Evolutionary conservation across 345 rosid species (phyloP).

Genomic region (Brassica nigra): DNA sequence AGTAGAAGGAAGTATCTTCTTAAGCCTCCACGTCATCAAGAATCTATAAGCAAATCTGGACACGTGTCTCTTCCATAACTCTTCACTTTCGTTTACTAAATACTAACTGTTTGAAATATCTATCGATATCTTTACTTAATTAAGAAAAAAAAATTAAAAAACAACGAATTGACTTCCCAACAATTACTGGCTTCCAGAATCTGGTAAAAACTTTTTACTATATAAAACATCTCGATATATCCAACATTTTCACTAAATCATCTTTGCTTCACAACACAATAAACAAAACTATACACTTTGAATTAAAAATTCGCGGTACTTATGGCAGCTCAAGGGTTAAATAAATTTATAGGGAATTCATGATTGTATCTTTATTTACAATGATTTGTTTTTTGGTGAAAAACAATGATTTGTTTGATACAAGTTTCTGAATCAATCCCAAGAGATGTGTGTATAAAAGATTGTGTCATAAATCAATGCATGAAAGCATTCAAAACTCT

Average conservation of each 20-base stretch:
- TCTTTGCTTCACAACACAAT: background rate
- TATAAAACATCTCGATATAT: background rate
- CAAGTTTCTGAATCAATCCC: background rate
- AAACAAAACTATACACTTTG: background rate
- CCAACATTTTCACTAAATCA: background rate
- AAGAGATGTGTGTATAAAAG: background rate
- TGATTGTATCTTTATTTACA: too few relatives aligned
- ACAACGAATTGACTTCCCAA: background rate
- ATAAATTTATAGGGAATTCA: background rate
- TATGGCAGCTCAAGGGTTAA: background rate
- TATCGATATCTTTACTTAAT: background rate
- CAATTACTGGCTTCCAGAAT: background rate
- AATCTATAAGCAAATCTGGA: too few relatives aligned
- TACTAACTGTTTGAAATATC: background rate
- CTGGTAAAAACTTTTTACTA: background rate
- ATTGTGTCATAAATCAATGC: background rate
- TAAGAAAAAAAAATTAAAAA: background rate
- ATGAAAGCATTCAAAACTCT: background rate
- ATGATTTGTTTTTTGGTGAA: background rate
- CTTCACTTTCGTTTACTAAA: too few relatives aligned
- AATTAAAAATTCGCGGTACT: background rate
- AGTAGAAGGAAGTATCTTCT: too few relatives aligned
- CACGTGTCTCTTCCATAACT: too few relatives aligned
- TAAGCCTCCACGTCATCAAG: too few relatives aligned
- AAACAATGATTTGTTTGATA: background rate